These are phyloP conservation scores for Zymoseptoria passerinii DNA, from an alignment of 2,329 filamentous ascomycete species.

Conservation along the genomic window DNA sequence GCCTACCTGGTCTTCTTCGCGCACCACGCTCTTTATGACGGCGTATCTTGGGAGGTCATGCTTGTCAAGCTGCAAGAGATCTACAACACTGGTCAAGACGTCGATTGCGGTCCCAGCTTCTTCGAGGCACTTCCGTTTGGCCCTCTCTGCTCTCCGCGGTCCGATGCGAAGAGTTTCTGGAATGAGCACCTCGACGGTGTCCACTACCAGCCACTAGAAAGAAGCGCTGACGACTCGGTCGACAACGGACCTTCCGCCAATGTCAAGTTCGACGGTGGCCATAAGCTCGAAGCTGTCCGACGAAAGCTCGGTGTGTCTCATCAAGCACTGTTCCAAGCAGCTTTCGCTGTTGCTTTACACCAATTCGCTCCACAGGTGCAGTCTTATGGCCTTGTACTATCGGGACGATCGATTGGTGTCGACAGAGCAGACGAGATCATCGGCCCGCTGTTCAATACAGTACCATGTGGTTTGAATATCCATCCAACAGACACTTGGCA, in stretches of 20 bases:
- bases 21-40: constrained; percentile 85
- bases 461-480: constrained; percentile 57
- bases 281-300: constrained; percentile 36
- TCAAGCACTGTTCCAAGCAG: constrained; percentile 69
- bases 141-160: constrained; percentile 46
- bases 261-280: neutral
- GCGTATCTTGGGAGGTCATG: constrained; percentile 63
- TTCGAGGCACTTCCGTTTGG: constrained; percentile 60
- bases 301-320: constrained; percentile 60
- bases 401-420: constrained; percentile 65
- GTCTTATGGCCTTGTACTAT: constrained; percentile 66
- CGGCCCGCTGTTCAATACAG: constrained; percentile 83
- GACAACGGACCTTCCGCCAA: neutral
- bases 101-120: constrained; percentile 47
- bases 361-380: constrained; percentile 40
- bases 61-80: constrained; percentile 49
- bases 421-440: constrained; percentile 58
- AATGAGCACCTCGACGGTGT: constrained; percentile 41
- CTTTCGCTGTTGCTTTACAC: constrained; percentile 60
- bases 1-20: constrained; percentile 55
- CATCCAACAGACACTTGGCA: constrained; percentile 46
- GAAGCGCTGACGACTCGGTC: neutral
- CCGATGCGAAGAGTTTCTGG: constrained; percentile 61
- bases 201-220: constrained; percentile 9
- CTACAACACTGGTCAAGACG: constrained; percentile 36